Percentiles rank a stretch among this genome's conserved stretches.
These are phyloP conservation scores for Chaetomiaceae sp. DNA, from an alignment of 2,329 filamentous ascomycete genomes.

Conservation along the genomic window DNA sequence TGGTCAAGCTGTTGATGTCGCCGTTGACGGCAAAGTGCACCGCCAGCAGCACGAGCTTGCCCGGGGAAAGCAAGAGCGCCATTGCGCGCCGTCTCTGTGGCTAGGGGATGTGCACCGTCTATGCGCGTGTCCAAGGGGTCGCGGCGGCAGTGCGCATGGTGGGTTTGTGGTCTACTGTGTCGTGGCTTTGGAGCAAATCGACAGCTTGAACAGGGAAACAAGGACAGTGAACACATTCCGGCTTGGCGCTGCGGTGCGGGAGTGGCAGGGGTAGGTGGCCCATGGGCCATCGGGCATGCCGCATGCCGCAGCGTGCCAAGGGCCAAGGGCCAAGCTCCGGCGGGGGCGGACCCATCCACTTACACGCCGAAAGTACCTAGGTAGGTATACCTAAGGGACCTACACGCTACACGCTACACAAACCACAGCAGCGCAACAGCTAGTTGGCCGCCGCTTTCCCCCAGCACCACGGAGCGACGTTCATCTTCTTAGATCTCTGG, in stretches of 20 bases:
- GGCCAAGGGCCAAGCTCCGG: not conserved
- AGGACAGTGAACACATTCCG: slow-evolving; percentile 1
- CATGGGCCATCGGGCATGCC: too few species aligned
- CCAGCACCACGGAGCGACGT: too few species aligned
- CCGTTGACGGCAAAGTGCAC: slow-evolving; percentile 63
- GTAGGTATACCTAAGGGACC: too few species aligned
- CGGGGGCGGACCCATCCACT: not conserved
- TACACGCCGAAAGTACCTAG: too few species aligned
- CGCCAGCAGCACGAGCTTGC: slow-evolving; percentile 69
- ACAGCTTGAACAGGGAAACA: not conserved
- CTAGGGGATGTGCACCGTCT: not conserved
- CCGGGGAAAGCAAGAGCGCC: slow-evolving; percentile 50
- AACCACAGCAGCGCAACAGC: too few species aligned
- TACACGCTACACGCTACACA: too few species aligned
- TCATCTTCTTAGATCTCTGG: too few species aligned
- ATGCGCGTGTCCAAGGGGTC: slow-evolving; percentile 3
- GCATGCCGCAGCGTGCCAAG: too few species aligned
- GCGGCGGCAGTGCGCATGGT: slow-evolving; percentile 13
- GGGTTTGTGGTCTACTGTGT: too few species aligned
- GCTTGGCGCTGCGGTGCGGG: slow-evolving; percentile 1
- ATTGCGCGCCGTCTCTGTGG: slow-evolving; percentile 15
- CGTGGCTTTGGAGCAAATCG: too few species aligned
- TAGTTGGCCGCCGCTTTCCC: too few species aligned
- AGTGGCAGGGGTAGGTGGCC: slow-evolving; percentile 1
- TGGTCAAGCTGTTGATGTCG: slow-evolving; percentile 59